Evolutionary conservation across 371 early-diverging fungal genomes (phyloP).

Genomic region (Actinomortierella ambigua): DNA sequence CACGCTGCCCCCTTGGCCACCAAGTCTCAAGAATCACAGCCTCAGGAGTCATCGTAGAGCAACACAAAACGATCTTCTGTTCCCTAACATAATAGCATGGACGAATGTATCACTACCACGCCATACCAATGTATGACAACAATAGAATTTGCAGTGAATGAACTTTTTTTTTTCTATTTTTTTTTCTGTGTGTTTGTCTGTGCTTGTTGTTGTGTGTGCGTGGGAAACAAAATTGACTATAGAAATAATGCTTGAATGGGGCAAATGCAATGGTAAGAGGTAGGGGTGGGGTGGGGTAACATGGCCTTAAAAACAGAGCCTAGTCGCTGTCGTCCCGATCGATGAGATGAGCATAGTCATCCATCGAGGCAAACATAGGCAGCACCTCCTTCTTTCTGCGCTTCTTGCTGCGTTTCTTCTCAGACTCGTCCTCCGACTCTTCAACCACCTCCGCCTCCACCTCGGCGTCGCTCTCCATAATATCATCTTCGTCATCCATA

Average conservation of each 20-base stretch:
- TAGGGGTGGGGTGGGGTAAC: neutral
- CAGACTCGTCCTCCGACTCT: constrained; percentile 32
- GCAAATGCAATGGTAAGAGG: neutral
- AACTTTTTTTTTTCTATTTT: no score
- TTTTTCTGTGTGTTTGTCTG: neutral
- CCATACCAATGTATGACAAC: no score
- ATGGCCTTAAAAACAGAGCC: neutral
- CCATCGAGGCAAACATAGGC: constrained; percentile 75
- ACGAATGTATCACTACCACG: no score
- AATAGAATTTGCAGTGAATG: no score
- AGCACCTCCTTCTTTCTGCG: constrained; percentile 62
- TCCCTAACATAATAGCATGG: neutral
- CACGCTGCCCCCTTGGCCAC: neutral
- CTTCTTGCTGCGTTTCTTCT: constrained; percentile 50
- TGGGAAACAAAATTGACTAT: neutral
- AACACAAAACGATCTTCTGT: neutral
- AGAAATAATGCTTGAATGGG: neutral
- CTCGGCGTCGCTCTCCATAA: constrained; percentile 37
- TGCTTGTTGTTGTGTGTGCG: neutral
- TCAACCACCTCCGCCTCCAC: constrained; percentile 24
- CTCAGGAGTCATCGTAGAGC: no score
- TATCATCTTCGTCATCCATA: constrained; percentile 34
- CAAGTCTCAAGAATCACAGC: no score
- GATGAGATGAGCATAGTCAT: constrained; percentile 73
- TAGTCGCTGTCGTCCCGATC: constrained; percentile 54